These are phyloP conservation scores for Leccinum barrowsii DNA, from an alignment of 768 basidiomycete genomes.

Conservation along the genomic window DNA sequence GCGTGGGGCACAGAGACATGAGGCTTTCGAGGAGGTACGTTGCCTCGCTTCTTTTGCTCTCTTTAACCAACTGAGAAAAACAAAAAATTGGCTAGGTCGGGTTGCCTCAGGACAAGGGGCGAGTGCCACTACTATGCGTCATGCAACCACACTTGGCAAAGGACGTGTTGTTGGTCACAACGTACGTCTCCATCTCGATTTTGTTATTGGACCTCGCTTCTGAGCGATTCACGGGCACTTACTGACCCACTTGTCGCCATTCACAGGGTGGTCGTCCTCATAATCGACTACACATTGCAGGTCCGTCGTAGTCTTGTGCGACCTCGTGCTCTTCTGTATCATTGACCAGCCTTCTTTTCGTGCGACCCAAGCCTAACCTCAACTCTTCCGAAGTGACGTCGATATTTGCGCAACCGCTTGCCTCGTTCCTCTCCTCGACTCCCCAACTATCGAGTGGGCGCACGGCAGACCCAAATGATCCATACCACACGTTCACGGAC, in stretches of 20 bases:
- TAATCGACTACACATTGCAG: slow-evolving; percentile 72
- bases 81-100: slow-evolving; percentile 59
- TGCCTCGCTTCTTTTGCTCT: not conserved
- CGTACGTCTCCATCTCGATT: slow-evolving; percentile 48
- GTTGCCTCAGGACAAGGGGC: slow-evolving; percentile 64
- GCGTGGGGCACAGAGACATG: slow-evolving; percentile 55
- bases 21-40: slow-evolving; percentile 85
- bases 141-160: slow-evolving; percentile 78
- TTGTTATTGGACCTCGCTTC: too few species aligned
- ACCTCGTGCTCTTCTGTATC: not conserved
- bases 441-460: slow-evolving; percentile 59
- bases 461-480: slow-evolving; percentile 40
- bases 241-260: not conserved
- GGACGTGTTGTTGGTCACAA: slow-evolving; percentile 72
- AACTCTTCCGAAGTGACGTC: slow-evolving; percentile 75
- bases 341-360: not conserved
- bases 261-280: slow-evolving; percentile 75
- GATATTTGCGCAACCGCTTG: slow-evolving; percentile 83
- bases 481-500: slow-evolving; percentile 68
- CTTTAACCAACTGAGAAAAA: not conserved
- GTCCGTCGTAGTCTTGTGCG: slow-evolving; percentile 33
- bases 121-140: slow-evolving; percentile 72
- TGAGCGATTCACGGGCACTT: not conserved
- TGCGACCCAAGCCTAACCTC: slow-evolving; percentile 59
- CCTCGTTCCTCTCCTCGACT: slow-evolving; percentile 61